These are phyloP conservation scores for Amylostereum areolatum DNA, from an alignment of 1,284 basidiomycete species.

Conservation along the genomic window DNA sequence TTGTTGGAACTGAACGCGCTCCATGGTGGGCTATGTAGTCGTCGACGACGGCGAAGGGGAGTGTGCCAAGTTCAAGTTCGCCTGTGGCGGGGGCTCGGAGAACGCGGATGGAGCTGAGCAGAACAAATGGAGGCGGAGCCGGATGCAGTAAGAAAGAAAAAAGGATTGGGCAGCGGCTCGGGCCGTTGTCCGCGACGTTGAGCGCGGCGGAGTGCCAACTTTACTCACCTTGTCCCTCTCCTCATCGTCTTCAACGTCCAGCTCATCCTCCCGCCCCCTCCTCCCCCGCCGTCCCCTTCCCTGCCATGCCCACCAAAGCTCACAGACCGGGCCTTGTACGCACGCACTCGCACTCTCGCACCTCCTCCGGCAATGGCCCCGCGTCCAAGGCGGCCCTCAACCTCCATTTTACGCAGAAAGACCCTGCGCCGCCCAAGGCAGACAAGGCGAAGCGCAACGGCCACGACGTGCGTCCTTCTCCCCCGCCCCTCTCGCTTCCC, in stretches of 20 bases:
- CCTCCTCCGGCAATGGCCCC: slow-evolving; percentile 43
- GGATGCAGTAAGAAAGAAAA: not conserved
- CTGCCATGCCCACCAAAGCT: slow-evolving; percentile 40
- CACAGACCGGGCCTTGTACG: slow-evolving; percentile 44
- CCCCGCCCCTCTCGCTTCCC: slow-evolving; percentile 4
- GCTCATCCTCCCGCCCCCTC: not conserved
- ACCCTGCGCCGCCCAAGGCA: slow-evolving; percentile 33
- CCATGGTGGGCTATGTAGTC: slow-evolving; percentile 60
- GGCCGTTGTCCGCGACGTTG: too few relatives aligned
- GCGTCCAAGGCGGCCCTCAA: slow-evolving; percentile 48
- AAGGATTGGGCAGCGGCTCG: too few relatives aligned
- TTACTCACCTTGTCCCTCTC: too few relatives aligned
- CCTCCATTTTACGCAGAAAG: slow-evolving; percentile 65
- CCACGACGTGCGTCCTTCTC: slow-evolving; percentile 35
- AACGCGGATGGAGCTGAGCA: too few relatives aligned
- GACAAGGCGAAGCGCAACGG: slow-evolving; percentile 46
- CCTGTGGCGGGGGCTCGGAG: too few relatives aligned
- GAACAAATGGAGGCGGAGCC: not conserved
- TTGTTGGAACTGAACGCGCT: slow-evolving; percentile 91
- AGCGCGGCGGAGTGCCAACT: too few relatives aligned
- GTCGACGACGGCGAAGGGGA: slow-evolving; percentile 3
- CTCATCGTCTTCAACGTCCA: too few relatives aligned
- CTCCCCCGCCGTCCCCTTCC: not conserved
- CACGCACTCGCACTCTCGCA: slow-evolving; percentile 62
- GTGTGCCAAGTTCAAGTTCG: not conserved